Base-by-base conservation (phyloP, 2,329 filamentous ascomycete genomes). In the Myriosclerotinia duriaeana region DNA sequence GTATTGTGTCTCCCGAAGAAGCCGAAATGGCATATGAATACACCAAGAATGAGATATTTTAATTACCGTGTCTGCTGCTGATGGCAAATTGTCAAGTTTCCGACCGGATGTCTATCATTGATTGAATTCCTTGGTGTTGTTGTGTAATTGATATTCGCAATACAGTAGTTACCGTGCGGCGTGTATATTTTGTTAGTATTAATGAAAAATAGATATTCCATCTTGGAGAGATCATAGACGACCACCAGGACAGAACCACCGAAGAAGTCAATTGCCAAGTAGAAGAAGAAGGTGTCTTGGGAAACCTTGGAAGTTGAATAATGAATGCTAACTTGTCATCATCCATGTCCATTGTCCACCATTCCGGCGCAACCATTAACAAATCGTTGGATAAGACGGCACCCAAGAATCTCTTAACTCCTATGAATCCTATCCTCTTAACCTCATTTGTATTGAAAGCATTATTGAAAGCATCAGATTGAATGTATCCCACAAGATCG, bases 1-100 rank as follows among this genome's bases (percentile, higher is more conserved):
- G 56, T 59, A 36, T 59, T 59, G 56, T 46, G 26, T 59, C 22
- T 48, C 42, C 56, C 56, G 42, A 34, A 46, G 56, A 46, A 58
- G 26, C 42, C 56, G 56, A n/a, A 26, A 59, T 59, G 40, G 17
- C 40, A 59, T 5, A 22, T 26, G 26, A 26, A 26, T 3, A 46
- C 6, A 56, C 53, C 12, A 46, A 59, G 56, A 59, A 59, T 59
- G 26, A 36, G 30, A 12, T 46, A n/a, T n/a, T 44, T 58, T 34
- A 8, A 34, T 46, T 58, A 26, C 26, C 6, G 15, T 42, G 3
- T 17, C 53, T 36, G 53, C 53, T 26, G 53, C 53, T 36, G 53
- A 55, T 26, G 53, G 53, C 26, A 26, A 58, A 30, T 26, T 40
- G 12, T 5, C 9, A 58, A 44, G 26, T n/a, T n/a, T 30, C 22